A percentile compares a stretch with the other conserved stretches of the same genome.
Conservation (phyloP, 305 asterid genomes). For the Fraxinus latifolia region DNA sequence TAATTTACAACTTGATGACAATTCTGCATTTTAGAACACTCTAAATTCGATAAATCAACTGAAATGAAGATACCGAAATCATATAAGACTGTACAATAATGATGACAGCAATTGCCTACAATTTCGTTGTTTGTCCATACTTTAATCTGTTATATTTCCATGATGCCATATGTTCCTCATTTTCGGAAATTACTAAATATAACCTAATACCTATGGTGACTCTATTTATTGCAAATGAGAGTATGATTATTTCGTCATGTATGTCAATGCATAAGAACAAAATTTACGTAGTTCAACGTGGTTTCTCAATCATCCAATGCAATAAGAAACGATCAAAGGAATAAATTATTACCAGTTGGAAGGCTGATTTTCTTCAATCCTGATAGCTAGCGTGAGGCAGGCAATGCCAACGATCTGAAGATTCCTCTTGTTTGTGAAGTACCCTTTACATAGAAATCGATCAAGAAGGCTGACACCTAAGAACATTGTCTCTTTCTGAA, state of each 20-base stretch:
- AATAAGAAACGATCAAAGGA: background rate
- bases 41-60: background rate
- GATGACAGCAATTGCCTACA: background rate
- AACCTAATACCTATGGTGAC: background rate
- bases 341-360: slow-evolving; percentile 55
- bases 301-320: background rate
- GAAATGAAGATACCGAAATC: background rate
- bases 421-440: slow-evolving; percentile 58
- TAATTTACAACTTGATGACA: background rate
- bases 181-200: background rate
- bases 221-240: background rate
- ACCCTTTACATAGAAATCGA: slow-evolving; percentile 74
- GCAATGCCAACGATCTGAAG: slow-evolving; percentile 91
- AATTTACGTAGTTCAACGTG: background rate
- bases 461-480: slow-evolving; percentile 78
- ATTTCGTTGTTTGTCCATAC: background rate
- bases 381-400: slow-evolving; percentile 83
- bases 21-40: background rate
- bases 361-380: slow-evolving; percentile 94
- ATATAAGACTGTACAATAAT: background rate
- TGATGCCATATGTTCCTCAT: background rate
- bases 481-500: slow-evolving; percentile 85
- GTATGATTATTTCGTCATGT: background rate
- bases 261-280: background rate
- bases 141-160: background rate